A percentile compares a stretch with the other conserved stretches of the same genome.
Conservation (phyloP, 2,329 filamentous ascomycete genomes). For the Cladosporium sphaerospermum region DNA sequence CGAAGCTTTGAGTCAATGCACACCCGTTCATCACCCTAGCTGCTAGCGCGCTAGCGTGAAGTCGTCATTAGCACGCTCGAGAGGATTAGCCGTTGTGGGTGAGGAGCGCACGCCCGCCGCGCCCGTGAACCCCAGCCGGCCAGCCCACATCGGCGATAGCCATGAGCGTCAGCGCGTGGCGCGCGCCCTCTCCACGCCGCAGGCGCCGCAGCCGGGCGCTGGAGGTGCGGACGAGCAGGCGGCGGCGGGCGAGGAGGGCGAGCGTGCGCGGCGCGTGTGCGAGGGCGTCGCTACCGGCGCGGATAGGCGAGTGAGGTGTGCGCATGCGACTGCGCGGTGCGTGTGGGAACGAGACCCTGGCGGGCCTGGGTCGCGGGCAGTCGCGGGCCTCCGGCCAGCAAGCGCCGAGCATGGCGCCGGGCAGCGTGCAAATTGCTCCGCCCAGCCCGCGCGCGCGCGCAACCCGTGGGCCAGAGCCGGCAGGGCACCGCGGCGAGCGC, state of each 20-base stretch:
- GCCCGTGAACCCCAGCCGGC: conserved; percentile 11
- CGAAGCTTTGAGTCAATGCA: conserved; percentile 10
- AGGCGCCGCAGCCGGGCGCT: conserved; percentile 1
- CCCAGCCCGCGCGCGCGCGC: conserved; percentile 9
- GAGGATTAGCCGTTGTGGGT: conserved; percentile 12
- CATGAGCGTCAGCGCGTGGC: conserved; percentile 7
- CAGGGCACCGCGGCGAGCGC: not conserved
- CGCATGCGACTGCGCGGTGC: too few species aligned
- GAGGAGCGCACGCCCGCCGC: conserved; percentile 1
- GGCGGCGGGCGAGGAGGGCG: not conserved
- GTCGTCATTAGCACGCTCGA: conserved; percentile 11
- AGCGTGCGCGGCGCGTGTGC: not conserved
- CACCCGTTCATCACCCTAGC: conserved; percentile 1
- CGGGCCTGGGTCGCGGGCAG: not conserved
- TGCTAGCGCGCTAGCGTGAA: conserved; percentile 6
- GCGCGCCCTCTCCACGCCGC: not conserved
- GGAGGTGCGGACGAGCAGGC: not conserved
- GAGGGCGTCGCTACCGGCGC: not conserved
- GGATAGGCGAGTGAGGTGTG: too few species aligned
- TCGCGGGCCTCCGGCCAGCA: not conserved
- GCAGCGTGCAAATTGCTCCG: conserved; percentile 10
- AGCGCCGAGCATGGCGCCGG: conserved; percentile 12
- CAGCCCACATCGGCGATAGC: conserved; percentile 13
- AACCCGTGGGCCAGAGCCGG: conserved; percentile 11
- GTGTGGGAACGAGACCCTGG: not conserved